Evolutionary conservation across 2,329 filamentous ascomycete genomes (phyloP).

Genomic region (Phaeomoniella chlamydospora): DNA sequence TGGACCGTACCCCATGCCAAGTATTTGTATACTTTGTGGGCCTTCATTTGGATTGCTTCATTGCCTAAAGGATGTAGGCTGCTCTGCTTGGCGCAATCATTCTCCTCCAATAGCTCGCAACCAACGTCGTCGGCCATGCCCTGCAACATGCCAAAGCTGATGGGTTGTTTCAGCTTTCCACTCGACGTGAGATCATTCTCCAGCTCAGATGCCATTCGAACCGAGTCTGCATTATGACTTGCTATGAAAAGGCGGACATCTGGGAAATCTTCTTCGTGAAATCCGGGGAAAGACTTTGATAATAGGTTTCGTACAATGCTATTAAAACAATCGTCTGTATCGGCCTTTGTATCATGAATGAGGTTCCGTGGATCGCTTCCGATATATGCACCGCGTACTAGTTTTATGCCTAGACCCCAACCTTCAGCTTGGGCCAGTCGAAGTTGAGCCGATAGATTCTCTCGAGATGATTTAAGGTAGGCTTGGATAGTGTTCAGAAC

Average conservation of each 20-base stretch:
- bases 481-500: conserved; percentile 39
- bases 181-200: conserved; percentile 29
- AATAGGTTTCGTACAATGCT: conserved; percentile 39
- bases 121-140: conserved; percentile 95
- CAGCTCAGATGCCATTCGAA: conserved; percentile 33
- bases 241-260: conserved; percentile 40
- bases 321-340: conserved; percentile 39
- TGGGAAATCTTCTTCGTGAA: conserved; percentile 22
- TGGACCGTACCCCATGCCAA: conserved; percentile 45
- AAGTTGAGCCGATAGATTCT: conserved; percentile 30
- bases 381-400: conserved; percentile 40
- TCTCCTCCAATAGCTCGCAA: conserved; percentile 31
- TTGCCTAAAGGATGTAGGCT: conserved; percentile 11
- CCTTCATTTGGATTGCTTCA: conserved; percentile 7
- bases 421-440: conserved; percentile 28
- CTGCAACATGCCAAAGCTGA: conserved; percentile 66
- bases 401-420: conserved; percentile 37
- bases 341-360: conserved; percentile 31
- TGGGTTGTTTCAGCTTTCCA: conserved; percentile 27
- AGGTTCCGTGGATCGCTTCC: conserved; percentile 29
- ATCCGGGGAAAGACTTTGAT: conserved; percentile 20
- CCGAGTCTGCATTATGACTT: conserved; percentile 42
- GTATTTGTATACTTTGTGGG: conserved; percentile 41
- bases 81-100: conserved; percentile 8
- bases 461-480: conserved; percentile 33